Evolutionary conservation across 2,329 filamentous ascomycete species (phyloP).

Genomic region (Balansia obtecta): DNA sequence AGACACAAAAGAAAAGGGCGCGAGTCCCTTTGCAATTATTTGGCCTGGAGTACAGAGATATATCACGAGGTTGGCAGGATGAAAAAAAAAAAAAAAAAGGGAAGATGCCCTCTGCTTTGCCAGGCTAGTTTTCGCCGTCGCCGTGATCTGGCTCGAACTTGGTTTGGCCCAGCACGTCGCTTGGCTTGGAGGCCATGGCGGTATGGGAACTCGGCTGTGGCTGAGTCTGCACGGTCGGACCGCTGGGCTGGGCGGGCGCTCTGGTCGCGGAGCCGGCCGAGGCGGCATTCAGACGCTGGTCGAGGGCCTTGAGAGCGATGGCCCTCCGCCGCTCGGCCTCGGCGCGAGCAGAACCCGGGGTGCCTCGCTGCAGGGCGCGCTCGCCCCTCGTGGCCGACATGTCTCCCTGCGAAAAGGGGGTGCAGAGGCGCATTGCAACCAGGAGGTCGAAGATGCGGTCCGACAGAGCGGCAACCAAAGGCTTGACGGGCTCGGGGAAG

Average conservation of each 20-base stretch:
- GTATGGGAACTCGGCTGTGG: slow-evolving; percentile 43
- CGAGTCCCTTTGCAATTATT: too few species aligned
- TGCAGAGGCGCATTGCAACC: slow-evolving; percentile 65
- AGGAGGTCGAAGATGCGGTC: slow-evolving; percentile 63
- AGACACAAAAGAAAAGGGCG: too few species aligned
- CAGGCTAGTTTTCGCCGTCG: slow-evolving; percentile 19
- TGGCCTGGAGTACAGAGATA: too few species aligned
- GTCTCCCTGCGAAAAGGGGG: slow-evolving; percentile 73
- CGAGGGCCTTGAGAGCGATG: slow-evolving; percentile 78
- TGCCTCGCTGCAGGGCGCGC: slow-evolving; percentile 37
- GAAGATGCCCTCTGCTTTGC: not conserved
- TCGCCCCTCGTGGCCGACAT: slow-evolving; percentile 63
- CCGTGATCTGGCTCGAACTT: slow-evolving; percentile 55
- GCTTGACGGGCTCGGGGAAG: slow-evolving; percentile 77
- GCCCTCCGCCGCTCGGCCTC: slow-evolving; percentile 86
- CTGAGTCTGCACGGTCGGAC: slow-evolving; percentile 45
- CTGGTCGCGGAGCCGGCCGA: slow-evolving; percentile 35
- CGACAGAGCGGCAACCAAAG: slow-evolving; percentile 60
- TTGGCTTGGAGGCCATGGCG: slow-evolving; percentile 42
- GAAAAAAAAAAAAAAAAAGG: too few species aligned
- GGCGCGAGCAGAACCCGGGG: slow-evolving; percentile 61
- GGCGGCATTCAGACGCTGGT: slow-evolving; percentile 83
- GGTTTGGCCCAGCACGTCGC: slow-evolving; percentile 53
- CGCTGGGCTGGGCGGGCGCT: slow-evolving; percentile 26
- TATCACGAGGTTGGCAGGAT: too few species aligned